A percentile compares a stretch with the other conserved stretches of the same genome.
phyloP scores from a whole-genome alignment of 805 yeast genomes.

The Pichia insulana region DNA sequence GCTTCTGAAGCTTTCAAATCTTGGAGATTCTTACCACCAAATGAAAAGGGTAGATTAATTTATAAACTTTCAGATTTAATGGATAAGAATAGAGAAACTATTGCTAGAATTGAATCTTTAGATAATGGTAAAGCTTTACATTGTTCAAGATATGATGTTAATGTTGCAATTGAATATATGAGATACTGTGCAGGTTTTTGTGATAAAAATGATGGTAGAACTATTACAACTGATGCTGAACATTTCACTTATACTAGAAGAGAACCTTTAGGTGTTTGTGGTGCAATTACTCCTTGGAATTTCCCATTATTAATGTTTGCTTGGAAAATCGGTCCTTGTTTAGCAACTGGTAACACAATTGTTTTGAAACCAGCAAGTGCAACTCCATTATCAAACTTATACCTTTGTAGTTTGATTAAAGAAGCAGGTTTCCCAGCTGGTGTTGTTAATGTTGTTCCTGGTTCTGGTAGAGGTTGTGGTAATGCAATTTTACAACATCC shows the following conservation, averaged over 20 bases:
- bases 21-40: conserved; percentile 58
- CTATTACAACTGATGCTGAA: conserved; percentile 52
- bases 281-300: conserved; percentile 78
- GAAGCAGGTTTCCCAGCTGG: conserved; percentile 69
- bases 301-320: conserved; percentile 77
- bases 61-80: conserved; percentile 59
- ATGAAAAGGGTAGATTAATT: conserved; percentile 43
- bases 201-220: conserved; percentile 58
- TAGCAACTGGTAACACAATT: conserved; percentile 77
- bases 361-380: conserved; percentile 72
- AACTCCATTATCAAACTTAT: conserved; percentile 68
- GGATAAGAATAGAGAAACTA: conserved; percentile 52
- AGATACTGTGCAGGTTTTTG: conserved; percentile 70
- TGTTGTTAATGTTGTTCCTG: conserved; percentile 54
- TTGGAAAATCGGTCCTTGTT: conserved; percentile 63
- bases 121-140: conserved; percentile 72
- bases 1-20: conserved; percentile 52
- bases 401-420: conserved; percentile 50
- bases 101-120: conserved; percentile 61
- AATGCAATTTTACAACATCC: conserved; percentile 45
- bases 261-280: conserved; percentile 76
- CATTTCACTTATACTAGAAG: conserved; percentile 59
- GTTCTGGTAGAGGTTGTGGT: conserved; percentile 40
- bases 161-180: conserved; percentile 52
- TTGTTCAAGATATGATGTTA: conserved; percentile 60